phyloP scores from a whole-genome alignment of 2,329 filamentous ascomycete genomes.

The Cladobotryum mycophilum region DNA sequence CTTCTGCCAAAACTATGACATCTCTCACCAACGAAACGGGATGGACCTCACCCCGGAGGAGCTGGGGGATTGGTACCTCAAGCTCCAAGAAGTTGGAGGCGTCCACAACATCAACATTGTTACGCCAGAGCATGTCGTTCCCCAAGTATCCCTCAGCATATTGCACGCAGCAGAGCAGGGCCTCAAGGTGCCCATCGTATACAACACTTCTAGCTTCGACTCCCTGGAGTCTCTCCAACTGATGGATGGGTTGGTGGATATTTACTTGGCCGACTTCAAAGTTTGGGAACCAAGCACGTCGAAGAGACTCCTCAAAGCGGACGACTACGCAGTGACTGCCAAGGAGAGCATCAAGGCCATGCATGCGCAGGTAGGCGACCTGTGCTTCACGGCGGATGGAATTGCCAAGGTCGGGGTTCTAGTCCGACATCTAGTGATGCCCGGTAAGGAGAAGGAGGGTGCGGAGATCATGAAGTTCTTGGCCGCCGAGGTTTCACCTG shows the following conservation, averaged over 20 bases:
- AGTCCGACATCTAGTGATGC: constrained; percentile 79
- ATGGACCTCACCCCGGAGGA: constrained; percentile 74
- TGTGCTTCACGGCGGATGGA: constrained; percentile 75
- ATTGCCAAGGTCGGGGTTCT: constrained; percentile 73
- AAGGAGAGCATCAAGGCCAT: constrained; percentile 73
- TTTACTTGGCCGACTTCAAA: constrained; percentile 87
- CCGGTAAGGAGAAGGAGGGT: constrained; percentile 68
- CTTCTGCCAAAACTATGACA: constrained; percentile 78
- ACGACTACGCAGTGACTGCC: constrained; percentile 66
- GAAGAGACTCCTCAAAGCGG: constrained; percentile 68
- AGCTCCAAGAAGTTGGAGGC: constrained; percentile 69
- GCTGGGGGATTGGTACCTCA: constrained; percentile 75
- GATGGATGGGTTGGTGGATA: constrained; percentile 74
- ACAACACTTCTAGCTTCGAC: constrained; percentile 81
- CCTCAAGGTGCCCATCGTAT: constrained; percentile 66
- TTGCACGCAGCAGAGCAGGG: constrained; percentile 66
- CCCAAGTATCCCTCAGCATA: constrained; percentile 73
- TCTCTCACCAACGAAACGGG: constrained; percentile 73
- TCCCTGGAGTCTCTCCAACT: constrained; percentile 64
- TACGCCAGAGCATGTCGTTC: constrained; percentile 81
- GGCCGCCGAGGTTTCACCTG: constrained; percentile 63
- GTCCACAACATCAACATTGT: constrained; percentile 90
- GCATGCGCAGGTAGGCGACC: constrained; percentile 74
- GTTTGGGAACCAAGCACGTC: constrained; percentile 64
- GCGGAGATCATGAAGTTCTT: constrained; percentile 70